Base-by-base conservation (phyloP, 2,329 filamentous ascomycete genomes). In the Laburnicola sp. region DNA sequence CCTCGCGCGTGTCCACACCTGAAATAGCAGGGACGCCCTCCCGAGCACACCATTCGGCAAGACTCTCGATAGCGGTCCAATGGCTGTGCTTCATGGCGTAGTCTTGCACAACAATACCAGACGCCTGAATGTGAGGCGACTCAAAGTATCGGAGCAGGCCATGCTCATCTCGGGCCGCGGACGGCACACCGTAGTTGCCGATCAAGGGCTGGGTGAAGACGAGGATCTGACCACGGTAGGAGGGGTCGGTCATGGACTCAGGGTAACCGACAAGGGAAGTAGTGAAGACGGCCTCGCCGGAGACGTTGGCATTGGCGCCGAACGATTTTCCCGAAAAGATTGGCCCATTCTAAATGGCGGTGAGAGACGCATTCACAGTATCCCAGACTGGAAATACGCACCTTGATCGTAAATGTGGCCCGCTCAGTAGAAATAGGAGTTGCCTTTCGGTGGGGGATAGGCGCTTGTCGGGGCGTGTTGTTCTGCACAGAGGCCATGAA, bases 181-280 rank as follows among this genome's bases (percentile, higher is more conserved):
- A 95, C 11, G 94, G 94, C 16, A 99, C 93, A 65, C 94, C 94
- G 73, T 99, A 99, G 83, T 99, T 99, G 71, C 94, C 94, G 69
- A 99, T 97, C 63, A 99, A 80, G 31, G 94, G 94, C 75, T 97
- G 92, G 61, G 94, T 99, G 81, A 97, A 97, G 76, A 97, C 93
- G 65, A 99, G 82, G 63, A 99, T 97, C 80, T 99, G 94, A 62
- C 94, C 84, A 62, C 84, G 83, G 74, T 87, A 87, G 50, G 84
- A 86, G 9, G 84, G 84, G 61, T 86, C 84, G 68, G 84, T 86
- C 78, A 87, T 78, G 39, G 84, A 97, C 80, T 99, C 94, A 63
- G 94, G 94, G 75, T 99, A 99, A 68, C 94, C 94, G 53, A 99
- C 94, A 49, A 97, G 86, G 23, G 93, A 97, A 54, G 94, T 97